Evolutionary conservation across 306 rosid genomes (phyloP).

Genomic region (Hippophae gyantsensis): DNA sequence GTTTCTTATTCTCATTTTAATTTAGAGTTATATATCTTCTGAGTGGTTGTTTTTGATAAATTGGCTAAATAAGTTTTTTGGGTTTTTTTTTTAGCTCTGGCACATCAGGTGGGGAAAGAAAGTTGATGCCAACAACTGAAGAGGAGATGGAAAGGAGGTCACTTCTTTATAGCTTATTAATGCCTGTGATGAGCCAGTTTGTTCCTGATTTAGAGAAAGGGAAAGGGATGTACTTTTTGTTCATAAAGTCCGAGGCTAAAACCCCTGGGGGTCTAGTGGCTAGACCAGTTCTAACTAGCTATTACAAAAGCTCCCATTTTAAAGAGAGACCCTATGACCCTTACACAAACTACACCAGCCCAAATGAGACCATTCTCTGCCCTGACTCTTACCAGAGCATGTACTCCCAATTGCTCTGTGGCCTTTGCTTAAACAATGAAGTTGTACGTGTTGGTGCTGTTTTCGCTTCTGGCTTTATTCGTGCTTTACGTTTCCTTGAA

Average conservation of each 20-base stretch:
- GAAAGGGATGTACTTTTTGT: conserved; percentile 89
- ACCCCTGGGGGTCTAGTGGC: conserved; percentile 71
- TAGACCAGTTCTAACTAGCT: conserved; percentile 73
- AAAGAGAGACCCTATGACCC: conserved; percentile 57
- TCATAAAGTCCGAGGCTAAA: conserved; percentile 66
- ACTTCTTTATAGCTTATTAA: conserved; percentile 45
- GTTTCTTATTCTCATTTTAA: not conserved
- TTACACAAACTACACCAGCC: conserved; percentile 78
- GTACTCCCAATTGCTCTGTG: conserved; percentile 79
- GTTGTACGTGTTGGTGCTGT: conserved; percentile 72
- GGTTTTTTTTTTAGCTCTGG: conserved; percentile 51
- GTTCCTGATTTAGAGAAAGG: conserved; percentile 58
- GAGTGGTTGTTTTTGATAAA: not conserved
- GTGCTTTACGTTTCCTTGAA: conserved; percentile 65
- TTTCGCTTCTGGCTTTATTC: conserved; percentile 77
- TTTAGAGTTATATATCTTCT: not conserved
- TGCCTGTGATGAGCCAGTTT: conserved; percentile 79
- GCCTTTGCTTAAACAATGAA: conserved; percentile 54
- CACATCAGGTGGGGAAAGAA: conserved; percentile 91
- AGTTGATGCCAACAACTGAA: conserved; percentile 77
- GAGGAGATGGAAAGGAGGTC: conserved; percentile 59
- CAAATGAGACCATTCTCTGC: conserved; percentile 70
- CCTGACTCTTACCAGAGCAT: conserved; percentile 84
- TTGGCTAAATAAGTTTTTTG: conserved; percentile 11
- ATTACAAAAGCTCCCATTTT: conserved; percentile 70